Base-by-base conservation (phyloP, 352 stramenopile genomes). In the Globisporangium okanoganense region DNA sequence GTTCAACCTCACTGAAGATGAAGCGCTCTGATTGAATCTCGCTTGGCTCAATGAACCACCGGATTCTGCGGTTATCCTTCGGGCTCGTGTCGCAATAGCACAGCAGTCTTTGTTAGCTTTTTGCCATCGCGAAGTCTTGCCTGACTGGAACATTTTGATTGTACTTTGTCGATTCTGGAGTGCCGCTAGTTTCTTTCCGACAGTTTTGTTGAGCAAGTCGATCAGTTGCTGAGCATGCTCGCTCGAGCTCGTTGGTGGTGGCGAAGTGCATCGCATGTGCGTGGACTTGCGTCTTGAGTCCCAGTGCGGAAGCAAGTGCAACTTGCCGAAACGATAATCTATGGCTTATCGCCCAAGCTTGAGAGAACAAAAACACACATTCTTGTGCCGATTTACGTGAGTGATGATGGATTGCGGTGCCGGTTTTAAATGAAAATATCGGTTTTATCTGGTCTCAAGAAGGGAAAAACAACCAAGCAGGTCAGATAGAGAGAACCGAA, bases 1-100 rank as follows among this genome's bases (percentile, higher is more conserved):
- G 5, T n/a, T 24, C 16, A 9, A 40, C 10, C 31, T 16, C 36
- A n/a, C 12, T 55, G 20, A 72, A 62, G 3, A 62, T 41, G 43
- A 64, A 75, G 8, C 61, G 57, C 40, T 69, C 57, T 22, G 25
- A 40, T 33, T 29, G 62, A 1, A 18, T 14, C 2, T 29, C 20
- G 9, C 18, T 57, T 0, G 68, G 61, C 22, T 69, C 53, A 27
- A 70, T 64, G 52, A 67, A 75, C 65, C 68, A 75, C 38, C 55
- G 41, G 12, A 53, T 22, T 22, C 27, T 12, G 18, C 27, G 22
- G n/a, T 61, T 51, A 7, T 20, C 22, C 27, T 31, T 31, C 27
- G 55, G 48, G 9, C 25, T 45, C 10, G 27, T 0, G 31, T n/a
- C n/a, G 55, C 55, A 24, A 61, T 61, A 18, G 41, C 55, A 31